Evolutionary conservation across 2,329 filamentous ascomycete species (phyloP), one percentile per base, ranked within the genome.

Genomic region (Xylaria sp.): DNA sequence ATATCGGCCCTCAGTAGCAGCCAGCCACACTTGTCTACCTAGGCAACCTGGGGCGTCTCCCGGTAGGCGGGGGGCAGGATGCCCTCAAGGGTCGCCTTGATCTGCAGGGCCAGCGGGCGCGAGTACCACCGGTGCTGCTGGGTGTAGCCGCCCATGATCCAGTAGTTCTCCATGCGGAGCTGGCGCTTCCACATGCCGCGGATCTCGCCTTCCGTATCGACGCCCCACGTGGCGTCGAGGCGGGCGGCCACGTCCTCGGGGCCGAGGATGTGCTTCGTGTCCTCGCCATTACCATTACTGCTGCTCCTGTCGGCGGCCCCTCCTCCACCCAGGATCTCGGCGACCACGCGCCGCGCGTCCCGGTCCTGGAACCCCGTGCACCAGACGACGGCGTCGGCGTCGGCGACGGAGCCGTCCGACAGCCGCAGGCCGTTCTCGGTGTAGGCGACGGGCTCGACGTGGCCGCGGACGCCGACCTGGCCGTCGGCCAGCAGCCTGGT

Each of bases 161-260:
- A 75, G 46, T 71, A 69, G 17, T 73, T 74, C 6, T 72, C 66
- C 9, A 71, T 22, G 4, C 50, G 54, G 2, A 51, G 26, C 4
- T 72, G 69, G 3, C 71, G 68, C 61, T 74, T 74, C 68, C 71
- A 75, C 58, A 76, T 50, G 0, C 75, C 74, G 1, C 72, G 68
- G 18, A 76, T 52, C 63, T 77, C 75, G 5, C 75, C 75, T 57
- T 79, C 76, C 2, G 40, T 57, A 53, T 77, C 74, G 1, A 76
- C 53, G 0, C 74, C 74, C 71, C 72, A 76, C 0, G 74, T 74
- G 1, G 66, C 64, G 38, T 78, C 75, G 5, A 76, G 26, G 26
- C 59, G 56, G 0, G 43, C 53, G 0, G 69, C 70, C 20, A 75
- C 60, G 1, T 69, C 63, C 1, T 51, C 40, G 0, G 29, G 9